Evolutionary conservation across 1,284 basidiomycete species (phyloP).

Genomic region (Phellinidium pouzarii): DNA sequence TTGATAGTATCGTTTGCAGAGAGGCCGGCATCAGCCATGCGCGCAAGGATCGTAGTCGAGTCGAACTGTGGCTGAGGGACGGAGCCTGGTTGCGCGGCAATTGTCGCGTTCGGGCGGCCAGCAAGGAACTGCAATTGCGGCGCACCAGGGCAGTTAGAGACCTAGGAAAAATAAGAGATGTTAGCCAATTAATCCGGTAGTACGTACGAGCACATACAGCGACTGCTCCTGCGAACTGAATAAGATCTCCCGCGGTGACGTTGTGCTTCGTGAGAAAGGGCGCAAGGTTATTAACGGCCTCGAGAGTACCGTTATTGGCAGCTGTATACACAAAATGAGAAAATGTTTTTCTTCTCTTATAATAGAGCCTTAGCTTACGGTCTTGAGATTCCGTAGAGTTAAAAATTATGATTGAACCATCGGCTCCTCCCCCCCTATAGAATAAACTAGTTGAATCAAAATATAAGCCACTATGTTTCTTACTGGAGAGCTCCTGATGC

Average conservation of each 20-base stretch:
- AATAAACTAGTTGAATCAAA: background rate
- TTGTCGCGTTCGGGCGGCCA: slow-evolving; percentile 19
- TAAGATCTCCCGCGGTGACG: slow-evolving; percentile 21
- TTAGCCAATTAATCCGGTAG: background rate
- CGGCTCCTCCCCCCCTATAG: slow-evolving; percentile 19
- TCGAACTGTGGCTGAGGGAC: slow-evolving; percentile 18
- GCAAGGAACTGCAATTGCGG: slow-evolving; percentile 20
- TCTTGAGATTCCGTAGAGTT: slow-evolving; percentile 12
- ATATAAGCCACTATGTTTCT: background rate
- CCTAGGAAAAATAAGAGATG: background rate
- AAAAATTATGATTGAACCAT: slow-evolving; percentile 21
- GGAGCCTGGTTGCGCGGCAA: slow-evolving; percentile 15
- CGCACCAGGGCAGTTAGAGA: slow-evolving; percentile 20
- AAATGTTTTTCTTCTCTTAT: no score
- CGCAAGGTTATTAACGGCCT: slow-evolving; percentile 12
- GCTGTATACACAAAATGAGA: background rate
- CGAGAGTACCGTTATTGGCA: slow-evolving; percentile 18
- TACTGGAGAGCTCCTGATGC: background rate
- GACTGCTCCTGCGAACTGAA: slow-evolving; percentile 23
- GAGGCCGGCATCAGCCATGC: slow-evolving; percentile 20
- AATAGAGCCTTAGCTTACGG: background rate
- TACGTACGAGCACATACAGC: slow-evolving; percentile 2
- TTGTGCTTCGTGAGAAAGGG: slow-evolving; percentile 13
- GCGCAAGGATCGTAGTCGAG: slow-evolving; percentile 14
- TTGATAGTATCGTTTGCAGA: slow-evolving; percentile 18